phyloP scores from a whole-genome alignment of 2,329 filamentous ascomycete species.

The Aspergillus fijiensis region DNA sequence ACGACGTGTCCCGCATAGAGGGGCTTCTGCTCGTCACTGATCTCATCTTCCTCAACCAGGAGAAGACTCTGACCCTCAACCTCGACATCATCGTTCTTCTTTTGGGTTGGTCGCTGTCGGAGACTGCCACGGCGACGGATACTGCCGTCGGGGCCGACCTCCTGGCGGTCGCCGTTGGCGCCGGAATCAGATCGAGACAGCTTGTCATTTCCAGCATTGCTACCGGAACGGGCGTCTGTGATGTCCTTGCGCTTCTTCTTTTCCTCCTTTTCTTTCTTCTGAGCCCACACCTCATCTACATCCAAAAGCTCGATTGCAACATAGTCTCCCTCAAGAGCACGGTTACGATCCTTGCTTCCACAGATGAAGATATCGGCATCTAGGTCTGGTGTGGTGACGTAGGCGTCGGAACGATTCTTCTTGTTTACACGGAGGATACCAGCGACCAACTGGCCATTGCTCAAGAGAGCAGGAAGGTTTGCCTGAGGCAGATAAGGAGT shows the following conservation, averaged over 20 bases:
- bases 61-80: conserved; percentile 96
- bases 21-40: conserved; percentile 97
- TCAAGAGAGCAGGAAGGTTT: conserved; percentile 83
- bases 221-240: conserved; percentile 80
- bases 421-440: conserved; percentile 98
- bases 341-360: conserved; percentile 97
- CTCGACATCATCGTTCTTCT: conserved; percentile 99
- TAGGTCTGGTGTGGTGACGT: conserved; percentile 89
- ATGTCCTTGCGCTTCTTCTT: conserved; percentile 99
- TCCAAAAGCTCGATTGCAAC: conserved; percentile 95
- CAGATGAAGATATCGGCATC: conserved; percentile 99
- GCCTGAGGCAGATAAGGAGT: conserved; percentile 96
- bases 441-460: conserved; percentile 89
- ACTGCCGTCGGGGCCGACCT: conserved; percentile 70
- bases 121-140: conserved; percentile 91
- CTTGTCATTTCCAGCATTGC: conserved; percentile 68
- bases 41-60: conserved; percentile 96
- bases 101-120: conserved; percentile 93
- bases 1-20: conserved; percentile 96
- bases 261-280: conserved; percentile 99
- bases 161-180: conserved; percentile 62
- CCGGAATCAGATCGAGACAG: conserved; percentile 58
- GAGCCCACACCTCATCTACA: conserved; percentile 96
- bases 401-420: conserved; percentile 98
- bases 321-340: conserved; percentile 91